Conservation (phyloP, 768 basidiomycete genomes). For the Saitozyma sp. region DNA sequence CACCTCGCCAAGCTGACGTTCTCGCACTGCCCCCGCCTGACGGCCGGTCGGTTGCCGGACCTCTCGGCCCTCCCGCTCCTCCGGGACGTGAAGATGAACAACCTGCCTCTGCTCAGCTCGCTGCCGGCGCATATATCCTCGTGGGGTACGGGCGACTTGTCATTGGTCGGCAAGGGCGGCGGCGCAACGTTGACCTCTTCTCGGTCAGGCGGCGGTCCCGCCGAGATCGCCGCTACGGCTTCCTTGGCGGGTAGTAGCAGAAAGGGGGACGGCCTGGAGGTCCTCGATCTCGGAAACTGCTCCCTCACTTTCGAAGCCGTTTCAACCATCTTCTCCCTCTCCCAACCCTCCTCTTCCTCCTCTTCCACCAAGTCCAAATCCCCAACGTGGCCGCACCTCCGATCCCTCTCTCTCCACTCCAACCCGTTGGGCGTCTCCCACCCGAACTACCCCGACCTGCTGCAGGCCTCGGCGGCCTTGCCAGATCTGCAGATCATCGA, state of each 20-base stretch:
- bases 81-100: slow-evolving; percentile 45
- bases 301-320: slow-evolving; percentile 24
- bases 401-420: slow-evolving; percentile 37
- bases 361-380: slow-evolving; percentile 7
- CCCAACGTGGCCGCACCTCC: slow-evolving; percentile 23
- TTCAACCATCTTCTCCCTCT: slow-evolving; percentile 16
- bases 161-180: slow-evolving; percentile 16
- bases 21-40: slow-evolving; percentile 42
- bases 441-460: slow-evolving; percentile 27
- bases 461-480: slow-evolving; percentile 22
- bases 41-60: slow-evolving; percentile 27
- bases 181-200: no score
- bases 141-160: slow-evolving; percentile 42
- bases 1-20: slow-evolving; percentile 47
- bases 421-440: slow-evolving; percentile 33
- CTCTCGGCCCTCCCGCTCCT: slow-evolving; percentile 33
- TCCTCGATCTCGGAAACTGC: slow-evolving; percentile 44
- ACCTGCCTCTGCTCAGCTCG: slow-evolving; percentile 34
- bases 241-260: slow-evolving; percentile 2
- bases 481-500: slow-evolving; percentile 47
- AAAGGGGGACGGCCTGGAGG: slow-evolving; percentile 39
- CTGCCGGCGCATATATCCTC: slow-evolving; percentile 26
- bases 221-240: not conserved
- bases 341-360: not conserved
- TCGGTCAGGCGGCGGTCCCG: not conserved